These are phyloP conservation scores for Aspergillus thermomutatus DNA, from an alignment of 2,329 filamentous ascomycete genomes.

Conservation along the genomic window DNA sequence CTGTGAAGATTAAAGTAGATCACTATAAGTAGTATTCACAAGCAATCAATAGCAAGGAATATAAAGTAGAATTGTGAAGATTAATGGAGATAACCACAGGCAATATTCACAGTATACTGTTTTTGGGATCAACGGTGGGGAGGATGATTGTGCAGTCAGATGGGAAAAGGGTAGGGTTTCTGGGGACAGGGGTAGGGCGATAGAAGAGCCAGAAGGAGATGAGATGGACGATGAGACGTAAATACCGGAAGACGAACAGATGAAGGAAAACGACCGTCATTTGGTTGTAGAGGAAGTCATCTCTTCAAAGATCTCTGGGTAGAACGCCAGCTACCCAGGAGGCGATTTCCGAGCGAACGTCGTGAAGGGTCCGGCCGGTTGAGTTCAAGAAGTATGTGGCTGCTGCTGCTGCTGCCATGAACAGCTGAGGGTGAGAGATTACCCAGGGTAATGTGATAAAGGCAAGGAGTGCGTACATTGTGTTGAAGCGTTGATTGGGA, in stretches of 20 bases:
- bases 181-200: conserved; percentile 26
- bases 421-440: neutral
- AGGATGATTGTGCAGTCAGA: conserved; percentile 51
- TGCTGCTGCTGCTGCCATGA: neutral
- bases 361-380: neutral
- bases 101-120: no score
- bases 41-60: no score
- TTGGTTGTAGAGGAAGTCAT: neutral
- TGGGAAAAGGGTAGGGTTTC: conserved; percentile 29
- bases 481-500: neutral
- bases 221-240: conserved; percentile 45
- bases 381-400: neutral
- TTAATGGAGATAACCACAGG: no score
- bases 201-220: conserved; percentile 41
- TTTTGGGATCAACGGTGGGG: conserved; percentile 48
- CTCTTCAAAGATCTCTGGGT: neutral
- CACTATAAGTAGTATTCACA: no score
- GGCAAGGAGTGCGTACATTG: neutral
- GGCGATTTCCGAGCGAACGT: neutral
- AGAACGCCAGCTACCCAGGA: neutral
- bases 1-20: no score
- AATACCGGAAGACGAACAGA: conserved; percentile 47
- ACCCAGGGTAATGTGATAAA: neutral
- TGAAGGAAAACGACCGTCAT: conserved; percentile 24
- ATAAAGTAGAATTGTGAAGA: no score